A percentile compares a stretch with the other conserved stretches of the same genome.
Conservation (phyloP, 1,284 basidiomycete species). For the Ganoderma leucocontextum region DNA sequence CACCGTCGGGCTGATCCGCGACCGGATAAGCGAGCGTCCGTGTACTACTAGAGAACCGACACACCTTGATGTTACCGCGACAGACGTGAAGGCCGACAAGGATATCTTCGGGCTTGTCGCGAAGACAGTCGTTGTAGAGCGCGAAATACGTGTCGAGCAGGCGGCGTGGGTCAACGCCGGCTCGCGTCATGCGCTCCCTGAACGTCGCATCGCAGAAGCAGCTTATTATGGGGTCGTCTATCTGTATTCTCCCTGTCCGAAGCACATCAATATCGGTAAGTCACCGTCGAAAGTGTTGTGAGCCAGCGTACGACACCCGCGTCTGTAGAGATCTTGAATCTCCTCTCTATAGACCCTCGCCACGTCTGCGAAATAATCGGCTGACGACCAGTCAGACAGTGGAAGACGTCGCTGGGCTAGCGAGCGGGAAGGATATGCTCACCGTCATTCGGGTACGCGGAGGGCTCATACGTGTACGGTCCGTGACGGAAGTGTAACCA, state of each 20-base stretch:
- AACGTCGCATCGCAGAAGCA: slow-evolving; percentile 68
- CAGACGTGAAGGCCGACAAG: slow-evolving; percentile 76
- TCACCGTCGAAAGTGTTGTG: not conserved
- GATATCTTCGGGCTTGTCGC: slow-evolving; percentile 67
- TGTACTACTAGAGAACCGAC: not conserved
- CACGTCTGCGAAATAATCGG: slow-evolving; percentile 78
- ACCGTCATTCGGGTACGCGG: slow-evolving; percentile 68
- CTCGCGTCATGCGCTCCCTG: slow-evolving; percentile 64
- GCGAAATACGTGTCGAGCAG: slow-evolving; percentile 75
- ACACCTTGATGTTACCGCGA: slow-evolving; percentile 76
- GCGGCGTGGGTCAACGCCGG: slow-evolving; percentile 63
- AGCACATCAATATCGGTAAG: not conserved
- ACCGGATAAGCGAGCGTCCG: not conserved
- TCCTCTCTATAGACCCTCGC: slow-evolving; percentile 74
- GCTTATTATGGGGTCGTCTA: slow-evolving; percentile 75
- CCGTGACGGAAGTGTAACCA: slow-evolving; percentile 81
- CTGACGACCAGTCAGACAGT: slow-evolving; percentile 36
- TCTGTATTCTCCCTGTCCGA: slow-evolving; percentile 57
- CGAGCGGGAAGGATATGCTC: slow-evolving; percentile 16
- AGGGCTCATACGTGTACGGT: slow-evolving; percentile 57
- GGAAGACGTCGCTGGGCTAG: not conserved
- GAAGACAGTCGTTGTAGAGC: slow-evolving; percentile 71
- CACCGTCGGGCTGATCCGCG: slow-evolving; percentile 45
- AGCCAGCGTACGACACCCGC: slow-evolving; percentile 64
- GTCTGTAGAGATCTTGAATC: slow-evolving; percentile 71